Evolutionary conservation across 164 flowering plant genomes (phyloP).

Genomic region (Magnolia sinica): DNA sequence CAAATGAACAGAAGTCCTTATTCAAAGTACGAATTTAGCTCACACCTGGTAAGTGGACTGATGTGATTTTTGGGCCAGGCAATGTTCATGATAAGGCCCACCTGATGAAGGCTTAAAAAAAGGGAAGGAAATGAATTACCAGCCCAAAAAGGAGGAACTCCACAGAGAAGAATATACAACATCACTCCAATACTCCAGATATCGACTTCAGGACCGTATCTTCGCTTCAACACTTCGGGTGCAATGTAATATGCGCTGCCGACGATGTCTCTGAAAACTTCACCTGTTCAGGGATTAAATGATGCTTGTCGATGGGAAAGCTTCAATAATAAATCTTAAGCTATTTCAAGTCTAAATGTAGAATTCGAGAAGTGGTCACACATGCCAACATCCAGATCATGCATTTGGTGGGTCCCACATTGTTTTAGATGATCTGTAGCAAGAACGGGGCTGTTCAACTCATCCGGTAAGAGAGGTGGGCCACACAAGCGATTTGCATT

Average conservation of each 20-base stretch:
- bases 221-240: slow-evolving; percentile 78
- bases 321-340: background rate
- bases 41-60: background rate
- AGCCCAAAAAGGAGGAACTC: slow-evolving; percentile 93
- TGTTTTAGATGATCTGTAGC: background rate
- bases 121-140: slow-evolving; percentile 31
- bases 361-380: background rate
- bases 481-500: background rate
- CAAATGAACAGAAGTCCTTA: background rate
- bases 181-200: slow-evolving; percentile 88
- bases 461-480: background rate
- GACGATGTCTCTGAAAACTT: slow-evolving; percentile 64
- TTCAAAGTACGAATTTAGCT: background rate
- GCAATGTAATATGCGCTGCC: slow-evolving; percentile 91
- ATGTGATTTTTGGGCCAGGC: background rate
- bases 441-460: background rate
- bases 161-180: slow-evolving; percentile 69
- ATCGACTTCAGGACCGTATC: slow-evolving; percentile 81
- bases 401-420: background rate
- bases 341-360: background rate
- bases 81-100: background rate
- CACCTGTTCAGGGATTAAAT: slow-evolving; percentile 37
- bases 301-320: background rate
- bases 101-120: background rate
- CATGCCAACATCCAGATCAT: background rate